Conservation (phyloP, 2,329 filamentous ascomycete genomes). For the Colletotrichum lindemuthianum region DNA sequence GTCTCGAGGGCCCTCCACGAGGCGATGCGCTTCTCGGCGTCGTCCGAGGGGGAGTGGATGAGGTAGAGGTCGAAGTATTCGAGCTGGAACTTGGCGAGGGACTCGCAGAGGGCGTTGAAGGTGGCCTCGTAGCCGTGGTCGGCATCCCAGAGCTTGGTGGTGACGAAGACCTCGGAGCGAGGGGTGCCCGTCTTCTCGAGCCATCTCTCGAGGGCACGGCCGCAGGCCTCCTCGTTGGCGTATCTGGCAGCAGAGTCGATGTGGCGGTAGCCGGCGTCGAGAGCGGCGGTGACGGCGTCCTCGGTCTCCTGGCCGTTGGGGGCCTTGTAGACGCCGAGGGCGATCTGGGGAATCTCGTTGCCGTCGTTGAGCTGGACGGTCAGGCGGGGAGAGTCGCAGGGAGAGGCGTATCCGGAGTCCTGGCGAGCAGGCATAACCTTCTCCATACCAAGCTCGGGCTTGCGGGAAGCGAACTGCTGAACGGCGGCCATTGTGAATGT, state of each 20-base stretch:
- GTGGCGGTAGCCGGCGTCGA: conserved; percentile 62
- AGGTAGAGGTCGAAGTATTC: conserved; percentile 65
- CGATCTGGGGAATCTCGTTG: conserved; percentile 51
- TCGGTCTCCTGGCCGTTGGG: conserved; percentile 52
- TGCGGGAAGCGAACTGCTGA: conserved; percentile 32
- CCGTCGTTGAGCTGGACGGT: conserved; percentile 49
- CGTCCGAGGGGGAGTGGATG: conserved; percentile 70
- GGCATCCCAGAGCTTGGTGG: conserved; percentile 51
- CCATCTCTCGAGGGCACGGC: conserved; percentile 45
- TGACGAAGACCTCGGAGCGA: conserved; percentile 48
- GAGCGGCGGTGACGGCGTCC: conserved; percentile 46
- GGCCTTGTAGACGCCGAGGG: conserved; percentile 68
- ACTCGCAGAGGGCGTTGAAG: conserved; percentile 52
- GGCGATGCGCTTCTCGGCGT: conserved; percentile 72
- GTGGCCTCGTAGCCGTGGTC: conserved; percentile 42
- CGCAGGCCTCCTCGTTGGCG: conserved; percentile 63
- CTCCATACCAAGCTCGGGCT: conserved; percentile 34
- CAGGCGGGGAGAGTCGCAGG: conserved; percentile 33
- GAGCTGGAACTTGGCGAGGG: conserved; percentile 55
- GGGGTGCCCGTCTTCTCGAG: conserved; percentile 43
- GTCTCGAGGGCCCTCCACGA: conserved; percentile 41
- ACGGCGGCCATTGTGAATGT: conserved; percentile 31
- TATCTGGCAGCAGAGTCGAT: conserved; percentile 57
- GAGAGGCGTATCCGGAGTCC: conserved; percentile 35
- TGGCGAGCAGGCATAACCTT: conserved; percentile 33